Evolutionary conservation across 2,329 filamentous ascomycete genomes (phyloP).

Genomic region (Diaporthe sp.): DNA sequence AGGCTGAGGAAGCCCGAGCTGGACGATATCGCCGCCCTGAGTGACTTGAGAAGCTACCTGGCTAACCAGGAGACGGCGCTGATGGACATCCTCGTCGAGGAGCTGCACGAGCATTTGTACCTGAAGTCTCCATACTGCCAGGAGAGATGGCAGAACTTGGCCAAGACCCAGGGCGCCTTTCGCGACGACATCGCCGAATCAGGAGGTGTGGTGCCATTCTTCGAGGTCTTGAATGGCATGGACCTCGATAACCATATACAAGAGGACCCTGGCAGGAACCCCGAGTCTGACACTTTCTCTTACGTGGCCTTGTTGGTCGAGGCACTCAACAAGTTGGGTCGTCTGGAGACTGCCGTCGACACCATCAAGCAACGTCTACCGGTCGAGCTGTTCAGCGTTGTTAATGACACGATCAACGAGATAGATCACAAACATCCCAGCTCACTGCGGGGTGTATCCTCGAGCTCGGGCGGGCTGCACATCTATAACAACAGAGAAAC

Average conservation of each 20-base stretch:
- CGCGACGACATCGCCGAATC: slow-evolving; percentile 63
- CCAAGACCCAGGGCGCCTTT: slow-evolving; percentile 71
- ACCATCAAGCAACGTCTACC: slow-evolving; percentile 93
- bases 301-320: slow-evolving; percentile 92
- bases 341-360: slow-evolving; percentile 88
- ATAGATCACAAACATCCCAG: slow-evolving; percentile 94
- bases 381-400: slow-evolving; percentile 92
- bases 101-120: slow-evolving; percentile 96
- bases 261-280: slow-evolving; percentile 93
- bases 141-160: slow-evolving; percentile 90
- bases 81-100: slow-evolving; percentile 96
- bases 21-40: slow-evolving; percentile 90
- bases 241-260: slow-evolving; percentile 74
- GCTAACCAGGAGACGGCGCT: slow-evolving; percentile 92
- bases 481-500: slow-evolving; percentile 79
- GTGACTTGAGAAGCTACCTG: slow-evolving; percentile 88
- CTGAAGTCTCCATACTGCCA: slow-evolving; percentile 98
- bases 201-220: slow-evolving; percentile 66
- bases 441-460: slow-evolving; percentile 72
- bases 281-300: slow-evolving; percentile 94
- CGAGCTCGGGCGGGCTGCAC: slow-evolving; percentile 68
- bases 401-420: slow-evolving; percentile 95
- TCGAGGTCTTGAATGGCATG: slow-evolving; percentile 70
- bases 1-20: slow-evolving; percentile 89
- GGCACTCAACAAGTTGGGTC: slow-evolving; percentile 88